Evolutionary conservation across 2,329 filamentous ascomycete genomes (phyloP), one percentile per base, ranked within the genome.

Genomic region (Cryphonectria carpinicola): DNA sequence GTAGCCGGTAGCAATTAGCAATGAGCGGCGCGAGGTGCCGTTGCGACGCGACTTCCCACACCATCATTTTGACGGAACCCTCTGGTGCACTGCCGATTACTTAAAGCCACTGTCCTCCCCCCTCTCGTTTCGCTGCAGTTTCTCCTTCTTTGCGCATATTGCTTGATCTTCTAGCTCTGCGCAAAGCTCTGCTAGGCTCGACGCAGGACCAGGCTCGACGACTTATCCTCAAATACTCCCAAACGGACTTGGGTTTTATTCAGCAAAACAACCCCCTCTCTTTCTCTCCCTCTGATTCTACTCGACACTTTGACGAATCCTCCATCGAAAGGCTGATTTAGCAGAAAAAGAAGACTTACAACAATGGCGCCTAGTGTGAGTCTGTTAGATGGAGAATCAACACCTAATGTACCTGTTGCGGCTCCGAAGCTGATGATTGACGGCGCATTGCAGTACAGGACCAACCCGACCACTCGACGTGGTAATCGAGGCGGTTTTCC

Each of bases 401-500:
- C 35, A 14, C 32, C 54, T 10, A 28, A 14, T 39, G 35, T n/a
- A 19, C 10, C 19, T 41, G 22, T 52, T 28, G 14, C 37, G 32
- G 41, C 25, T 43, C 58, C 25, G 35, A n/a, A 37, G 49, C 70
- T 69, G 62, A 71, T 35, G 5, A 58, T 11, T 11, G 28, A 28
- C 7, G 35, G 65, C 66, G 60, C 70, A 58, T 43, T 49, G 46
- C 78, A 78, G 56, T 75, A 76, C 43, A 77, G 77, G 68, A 77
- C 74, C n/a, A 65, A 73, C 56, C 46, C 72, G 60, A 79, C 88
- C 81, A 89, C 87, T 67, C 83, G 88, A 78, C 86, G 88, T 73
- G 86, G 87, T 73, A 86, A 86, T 73, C 84, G 88, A 70, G 81
- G 84, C 73, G 86, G 84, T 66, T 88, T 87, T 73, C 83, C 85